Conservation (phyloP, 169 alveolate species). For the Eimeria falciformis region DNA sequence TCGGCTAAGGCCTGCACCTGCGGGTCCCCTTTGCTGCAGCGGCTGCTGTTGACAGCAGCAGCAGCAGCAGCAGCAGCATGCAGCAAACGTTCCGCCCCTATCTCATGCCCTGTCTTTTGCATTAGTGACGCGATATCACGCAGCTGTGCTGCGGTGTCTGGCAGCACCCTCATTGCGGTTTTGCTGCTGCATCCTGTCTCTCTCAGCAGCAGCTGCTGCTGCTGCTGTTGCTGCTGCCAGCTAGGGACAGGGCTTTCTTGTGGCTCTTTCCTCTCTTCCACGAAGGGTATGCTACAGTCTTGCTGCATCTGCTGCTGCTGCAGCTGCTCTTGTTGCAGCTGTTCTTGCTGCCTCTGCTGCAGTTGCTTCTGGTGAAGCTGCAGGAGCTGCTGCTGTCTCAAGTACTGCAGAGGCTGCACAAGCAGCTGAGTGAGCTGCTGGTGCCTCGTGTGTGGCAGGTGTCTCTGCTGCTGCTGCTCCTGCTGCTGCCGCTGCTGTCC, state of each 20-base stretch:
- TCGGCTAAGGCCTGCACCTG: background rate
- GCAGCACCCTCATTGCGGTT: background rate
- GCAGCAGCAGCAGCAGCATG: conserved; percentile 39
- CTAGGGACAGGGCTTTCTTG: background rate
- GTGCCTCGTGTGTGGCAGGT: background rate
- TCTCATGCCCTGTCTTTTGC: background rate
- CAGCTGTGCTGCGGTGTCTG: conserved; percentile 5
- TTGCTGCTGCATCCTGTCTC: background rate
- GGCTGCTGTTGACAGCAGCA: conserved; percentile 4
- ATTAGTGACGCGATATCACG: too few relatives aligned
- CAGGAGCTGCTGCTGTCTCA: conserved; percentile 16
- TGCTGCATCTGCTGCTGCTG: background rate
- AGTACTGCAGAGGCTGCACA: conserved; percentile 30
- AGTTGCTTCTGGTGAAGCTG: conserved; percentile 13
- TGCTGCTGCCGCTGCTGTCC: conserved; percentile 33
- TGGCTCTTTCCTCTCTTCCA: background rate
- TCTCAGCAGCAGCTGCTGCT: background rate
- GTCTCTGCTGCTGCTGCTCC: conserved; percentile 18
- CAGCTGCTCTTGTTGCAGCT: background rate
- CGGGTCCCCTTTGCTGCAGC: background rate
- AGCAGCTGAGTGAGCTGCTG: conserved; percentile 22
- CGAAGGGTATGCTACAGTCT: too few relatives aligned
- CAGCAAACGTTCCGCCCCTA: background rate
- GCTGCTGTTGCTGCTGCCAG: background rate
- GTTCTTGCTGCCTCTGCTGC: background rate